Evolutionary conservation across 768 basidiomycete species (phyloP).

Genomic region (Rhizopogon roseolus): DNA sequence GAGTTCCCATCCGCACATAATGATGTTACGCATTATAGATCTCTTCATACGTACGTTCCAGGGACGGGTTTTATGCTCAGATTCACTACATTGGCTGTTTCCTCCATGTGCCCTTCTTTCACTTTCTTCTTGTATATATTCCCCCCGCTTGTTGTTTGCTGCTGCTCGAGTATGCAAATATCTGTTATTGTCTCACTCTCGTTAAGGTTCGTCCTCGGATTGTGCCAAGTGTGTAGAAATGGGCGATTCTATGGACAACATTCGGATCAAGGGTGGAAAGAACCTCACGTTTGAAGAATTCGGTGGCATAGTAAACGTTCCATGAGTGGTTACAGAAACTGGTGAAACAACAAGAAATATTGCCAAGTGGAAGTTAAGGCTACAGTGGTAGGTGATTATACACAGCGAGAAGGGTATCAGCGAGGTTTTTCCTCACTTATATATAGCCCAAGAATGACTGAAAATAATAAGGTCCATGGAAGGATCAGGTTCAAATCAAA

Average conservation of each 20-base stretch:
- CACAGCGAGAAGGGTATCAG: slow-evolving; percentile 20
- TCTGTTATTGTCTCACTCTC: background rate
- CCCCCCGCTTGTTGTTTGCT: slow-evolving; percentile 1
- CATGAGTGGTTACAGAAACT: slow-evolving; percentile 1
- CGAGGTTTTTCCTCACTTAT: slow-evolving; percentile 6
- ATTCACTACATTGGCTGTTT: slow-evolving; percentile 6
- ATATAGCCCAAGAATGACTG: slow-evolving; percentile 8
- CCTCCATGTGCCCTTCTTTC: slow-evolving; percentile 1
- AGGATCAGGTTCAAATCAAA: slow-evolving; percentile 31
- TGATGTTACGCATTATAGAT: slow-evolving; percentile 14
- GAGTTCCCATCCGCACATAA: slow-evolving; percentile 3
- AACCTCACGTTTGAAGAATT: background rate
- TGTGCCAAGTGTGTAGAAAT: background rate
- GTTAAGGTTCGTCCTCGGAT: background rate
- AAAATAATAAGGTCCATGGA: background rate
- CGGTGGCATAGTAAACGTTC: background rate
- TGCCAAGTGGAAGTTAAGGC: slow-evolving; percentile 23
- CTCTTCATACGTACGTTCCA: slow-evolving; percentile 14
- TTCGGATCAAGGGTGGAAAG: background rate
- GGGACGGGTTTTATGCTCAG: slow-evolving; percentile 22
- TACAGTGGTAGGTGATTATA: slow-evolving; percentile 34
- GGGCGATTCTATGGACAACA: background rate
- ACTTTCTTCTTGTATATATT: slow-evolving; percentile 2
- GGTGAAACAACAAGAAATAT: background rate
- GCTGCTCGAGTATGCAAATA: background rate